phyloP scores from a whole-genome alignment of 768 basidiomycete species.

The Albatrellus ellisii region DNA sequence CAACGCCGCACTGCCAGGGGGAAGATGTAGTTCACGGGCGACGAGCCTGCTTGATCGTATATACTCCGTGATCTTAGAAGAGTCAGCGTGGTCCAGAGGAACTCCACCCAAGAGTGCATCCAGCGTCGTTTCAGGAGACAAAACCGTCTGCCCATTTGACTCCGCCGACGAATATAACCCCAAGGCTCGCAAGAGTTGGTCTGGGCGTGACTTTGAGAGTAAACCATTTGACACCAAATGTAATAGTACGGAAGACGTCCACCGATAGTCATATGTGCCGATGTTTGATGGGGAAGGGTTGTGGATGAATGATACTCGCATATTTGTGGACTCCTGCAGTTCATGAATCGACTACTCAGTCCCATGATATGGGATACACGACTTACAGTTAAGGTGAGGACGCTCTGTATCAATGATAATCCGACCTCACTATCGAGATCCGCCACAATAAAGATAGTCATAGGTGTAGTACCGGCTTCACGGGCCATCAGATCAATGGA shows the following conservation, averaged over 20 bases:
- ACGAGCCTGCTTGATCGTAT: conserved; percentile 33
- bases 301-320: conserved; percentile 60
- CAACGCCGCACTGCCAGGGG: conserved; percentile 47
- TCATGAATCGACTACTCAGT: conserved; percentile 2
- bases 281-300: conserved; percentile 31
- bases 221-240: conserved; percentile 31
- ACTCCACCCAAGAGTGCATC: conserved; percentile 24
- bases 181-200: conserved; percentile 28
- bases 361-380: not conserved
- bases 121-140: conserved; percentile 22
- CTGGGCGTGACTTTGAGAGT: conserved; percentile 27
- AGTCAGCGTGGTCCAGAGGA: conserved; percentile 21
- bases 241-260: conserved; percentile 33
- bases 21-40: conserved; percentile 41
- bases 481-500: conserved; percentile 16
- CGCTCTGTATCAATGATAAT: conserved; percentile 43
- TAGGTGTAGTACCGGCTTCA: conserved; percentile 19
- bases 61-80: conserved; percentile 27
- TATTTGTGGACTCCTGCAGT: conserved; percentile 26
- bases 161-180: conserved; percentile 13
- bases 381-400: conserved; percentile 51
- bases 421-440: conserved; percentile 64
- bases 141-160: conserved; percentile 25
- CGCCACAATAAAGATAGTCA: conserved; percentile 55
- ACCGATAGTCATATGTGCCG: conserved; percentile 14